Conservation (phyloP, 1,139 yeast genomes). For the Oligophagozyma castellii region DNA sequence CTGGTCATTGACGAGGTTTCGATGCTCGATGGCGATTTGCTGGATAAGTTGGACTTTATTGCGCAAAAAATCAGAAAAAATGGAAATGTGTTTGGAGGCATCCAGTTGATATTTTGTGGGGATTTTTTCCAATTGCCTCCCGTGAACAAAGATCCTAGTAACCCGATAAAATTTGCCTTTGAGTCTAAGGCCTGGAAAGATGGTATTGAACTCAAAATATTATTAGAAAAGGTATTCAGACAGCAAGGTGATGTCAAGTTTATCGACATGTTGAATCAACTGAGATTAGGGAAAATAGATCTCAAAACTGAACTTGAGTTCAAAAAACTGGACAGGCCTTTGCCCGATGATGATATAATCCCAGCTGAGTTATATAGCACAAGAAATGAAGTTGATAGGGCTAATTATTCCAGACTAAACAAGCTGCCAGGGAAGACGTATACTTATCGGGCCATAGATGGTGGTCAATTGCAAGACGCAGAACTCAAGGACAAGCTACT, state of each 20-base stretch:
- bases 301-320: slow-evolving; percentile 43
- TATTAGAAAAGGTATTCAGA: slow-evolving; percentile 71
- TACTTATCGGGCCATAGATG: slow-evolving; percentile 45
- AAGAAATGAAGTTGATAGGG: slow-evolving; percentile 66
- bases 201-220: slow-evolving; percentile 51
- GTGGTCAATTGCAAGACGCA: slow-evolving; percentile 39
- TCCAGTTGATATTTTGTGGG: slow-evolving; percentile 74
- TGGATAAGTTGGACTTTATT: slow-evolving; percentile 56
- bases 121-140: slow-evolving; percentile 91
- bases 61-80: slow-evolving; percentile 43
- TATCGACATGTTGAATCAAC: slow-evolving; percentile 74
- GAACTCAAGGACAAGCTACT: slow-evolving; percentile 33
- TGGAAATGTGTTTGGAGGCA: slow-evolving; percentile 69
- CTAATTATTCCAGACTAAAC: slow-evolving; percentile 47
- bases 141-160: slow-evolving; percentile 31
- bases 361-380: slow-evolving; percentile 87
- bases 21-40: slow-evolving; percentile 68
- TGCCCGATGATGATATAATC: slow-evolving; percentile 46
- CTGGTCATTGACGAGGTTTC: slow-evolving; percentile 78
- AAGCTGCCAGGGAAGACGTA: slow-evolving; percentile 36
- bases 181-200: slow-evolving; percentile 64
- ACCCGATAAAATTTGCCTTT: slow-evolving; percentile 47
- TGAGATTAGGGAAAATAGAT: slow-evolving; percentile 62
- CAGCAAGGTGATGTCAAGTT: slow-evolving; percentile 74
- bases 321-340: slow-evolving; percentile 38